These are phyloP conservation scores for Sanguinoderma infundibulare DNA, from an alignment of 1,284 basidiomycete genomes.

Conservation along the genomic window DNA sequence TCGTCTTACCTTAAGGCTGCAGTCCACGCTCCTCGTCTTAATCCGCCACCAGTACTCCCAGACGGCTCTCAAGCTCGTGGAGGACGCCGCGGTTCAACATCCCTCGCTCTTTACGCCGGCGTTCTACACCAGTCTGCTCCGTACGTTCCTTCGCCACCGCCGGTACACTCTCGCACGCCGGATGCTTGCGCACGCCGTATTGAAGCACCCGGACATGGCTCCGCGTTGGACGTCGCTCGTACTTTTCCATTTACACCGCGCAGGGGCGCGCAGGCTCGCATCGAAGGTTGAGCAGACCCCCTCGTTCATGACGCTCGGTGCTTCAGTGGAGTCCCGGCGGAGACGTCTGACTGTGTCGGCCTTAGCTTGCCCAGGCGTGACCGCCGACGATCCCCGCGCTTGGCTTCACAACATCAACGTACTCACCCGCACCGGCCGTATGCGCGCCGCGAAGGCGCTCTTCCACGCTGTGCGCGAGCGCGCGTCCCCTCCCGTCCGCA, in stretches of 20 bases:
- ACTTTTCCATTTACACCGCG: background rate
- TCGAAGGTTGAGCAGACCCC: background rate
- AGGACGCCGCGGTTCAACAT: constrained; percentile 4
- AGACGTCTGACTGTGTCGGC: background rate
- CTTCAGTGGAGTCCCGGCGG: background rate
- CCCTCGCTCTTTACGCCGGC: constrained; percentile 1
- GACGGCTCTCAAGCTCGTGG: constrained; percentile 7
- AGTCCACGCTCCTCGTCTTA: constrained; percentile 9
- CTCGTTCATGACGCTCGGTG: background rate
- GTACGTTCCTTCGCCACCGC: constrained; percentile 19
- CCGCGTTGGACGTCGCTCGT: constrained; percentile 6
- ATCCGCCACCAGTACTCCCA: constrained; percentile 14
- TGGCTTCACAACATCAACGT: constrained; percentile 10
- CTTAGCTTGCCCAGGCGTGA: background rate
- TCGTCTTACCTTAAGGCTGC: background rate
- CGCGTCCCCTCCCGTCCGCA: constrained; percentile 39
- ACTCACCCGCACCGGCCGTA: constrained; percentile 26
- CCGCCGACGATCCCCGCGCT: background rate
- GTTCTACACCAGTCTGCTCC: constrained; percentile 18
- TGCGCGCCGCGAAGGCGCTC: constrained; percentile 46
- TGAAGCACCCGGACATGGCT: background rate
- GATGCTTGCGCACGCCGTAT: background rate
- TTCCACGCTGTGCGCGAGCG: constrained; percentile 36
- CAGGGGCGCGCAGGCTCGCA: constrained; percentile 12
- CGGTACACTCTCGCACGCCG: constrained; percentile 22